These are phyloP conservation scores for Acanthamoeba culbertsoni DNA, from an alignment of 208 protist species.

Conservation along the genomic window DNA sequence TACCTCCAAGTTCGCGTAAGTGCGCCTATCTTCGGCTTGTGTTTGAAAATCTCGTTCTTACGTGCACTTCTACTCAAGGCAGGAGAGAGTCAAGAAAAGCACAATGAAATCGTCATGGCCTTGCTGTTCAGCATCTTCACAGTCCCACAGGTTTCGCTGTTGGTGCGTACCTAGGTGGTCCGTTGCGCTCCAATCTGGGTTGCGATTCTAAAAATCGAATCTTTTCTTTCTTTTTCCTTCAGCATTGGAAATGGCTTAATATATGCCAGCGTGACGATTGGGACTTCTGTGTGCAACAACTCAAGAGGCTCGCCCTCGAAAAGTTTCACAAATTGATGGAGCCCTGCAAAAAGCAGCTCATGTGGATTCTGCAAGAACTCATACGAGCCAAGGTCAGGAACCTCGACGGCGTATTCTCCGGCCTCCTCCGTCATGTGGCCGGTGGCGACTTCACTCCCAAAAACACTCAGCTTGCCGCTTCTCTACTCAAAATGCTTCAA, in stretches of 20 bases:
- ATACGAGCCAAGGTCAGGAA: slow-evolving; percentile 61
- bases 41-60: not conserved
- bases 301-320: slow-evolving; percentile 67
- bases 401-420: slow-evolving; percentile 56
- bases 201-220: no score
- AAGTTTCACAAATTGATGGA: slow-evolving; percentile 76
- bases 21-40: not conserved
- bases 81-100: slow-evolving; percentile 22
- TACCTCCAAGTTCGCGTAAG: slow-evolving; percentile 21
- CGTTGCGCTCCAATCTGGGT: no score
- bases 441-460: slow-evolving; percentile 64
- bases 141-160: not conserved
- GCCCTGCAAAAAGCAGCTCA: slow-evolving; percentile 61
- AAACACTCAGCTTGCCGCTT: slow-evolving; percentile 64
- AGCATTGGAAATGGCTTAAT: slow-evolving; percentile 62
- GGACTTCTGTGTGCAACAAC: slow-evolving; percentile 11
- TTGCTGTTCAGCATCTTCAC: slow-evolving; percentile 68
- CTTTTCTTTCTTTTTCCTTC: not conserved
- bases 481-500: slow-evolving; percentile 60
- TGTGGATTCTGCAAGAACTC: slow-evolving; percentile 76
- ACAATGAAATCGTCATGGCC: slow-evolving; percentile 62
- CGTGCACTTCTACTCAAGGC: not conserved
- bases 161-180: no score
- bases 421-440: slow-evolving; percentile 70
- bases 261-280: slow-evolving; percentile 58